Evolutionary conservation across 1,284 basidiomycete genomes (phyloP).

Genomic region (Inonotus hispidus): DNA sequence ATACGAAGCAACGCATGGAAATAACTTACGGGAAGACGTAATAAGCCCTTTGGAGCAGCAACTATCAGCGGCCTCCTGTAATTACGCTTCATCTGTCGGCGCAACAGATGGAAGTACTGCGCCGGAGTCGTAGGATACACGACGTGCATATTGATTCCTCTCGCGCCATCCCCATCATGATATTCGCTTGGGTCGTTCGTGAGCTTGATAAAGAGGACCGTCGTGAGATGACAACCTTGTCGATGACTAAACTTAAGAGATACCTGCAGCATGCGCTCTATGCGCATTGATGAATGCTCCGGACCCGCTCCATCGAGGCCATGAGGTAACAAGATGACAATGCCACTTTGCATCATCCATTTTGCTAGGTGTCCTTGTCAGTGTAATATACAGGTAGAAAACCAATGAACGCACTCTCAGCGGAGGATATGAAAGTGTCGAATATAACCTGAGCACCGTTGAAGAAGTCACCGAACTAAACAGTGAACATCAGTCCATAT

Average conservation of each 20-base stretch:
- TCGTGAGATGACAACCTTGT: not conserved
- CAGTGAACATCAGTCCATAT: not conserved
- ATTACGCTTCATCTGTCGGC: constrained; percentile 78
- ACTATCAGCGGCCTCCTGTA: constrained; percentile 83
- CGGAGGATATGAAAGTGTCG: constrained; percentile 80
- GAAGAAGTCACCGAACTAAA: constrained; percentile 84
- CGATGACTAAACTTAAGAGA: not conserved
- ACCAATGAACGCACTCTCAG: constrained; percentile 52
- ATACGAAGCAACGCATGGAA: not conserved
- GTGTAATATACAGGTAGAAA: not conserved
- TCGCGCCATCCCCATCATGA: constrained; percentile 31
- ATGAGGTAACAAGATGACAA: constrained; percentile 82
- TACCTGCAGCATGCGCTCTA: constrained; percentile 84
- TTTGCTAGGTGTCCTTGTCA: constrained; percentile 55
- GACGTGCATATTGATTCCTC: constrained; percentile 75
- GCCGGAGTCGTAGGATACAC: constrained; percentile 83
- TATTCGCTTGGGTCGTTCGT: constrained; percentile 61
- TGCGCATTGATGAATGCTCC: constrained; percentile 81
- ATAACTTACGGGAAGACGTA: constrained; percentile 66
- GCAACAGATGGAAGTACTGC: constrained; percentile 85
- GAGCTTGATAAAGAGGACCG: constrained; percentile 38
- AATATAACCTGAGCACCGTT: constrained; percentile 87
- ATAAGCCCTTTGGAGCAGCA: constrained; percentile 76
- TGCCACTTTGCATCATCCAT: constrained; percentile 89
- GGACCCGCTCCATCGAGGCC: constrained; percentile 88